phyloP scores from a whole-genome alignment of 2,329 filamentous ascomycete species.

The Rutstroemia sp. region DNA sequence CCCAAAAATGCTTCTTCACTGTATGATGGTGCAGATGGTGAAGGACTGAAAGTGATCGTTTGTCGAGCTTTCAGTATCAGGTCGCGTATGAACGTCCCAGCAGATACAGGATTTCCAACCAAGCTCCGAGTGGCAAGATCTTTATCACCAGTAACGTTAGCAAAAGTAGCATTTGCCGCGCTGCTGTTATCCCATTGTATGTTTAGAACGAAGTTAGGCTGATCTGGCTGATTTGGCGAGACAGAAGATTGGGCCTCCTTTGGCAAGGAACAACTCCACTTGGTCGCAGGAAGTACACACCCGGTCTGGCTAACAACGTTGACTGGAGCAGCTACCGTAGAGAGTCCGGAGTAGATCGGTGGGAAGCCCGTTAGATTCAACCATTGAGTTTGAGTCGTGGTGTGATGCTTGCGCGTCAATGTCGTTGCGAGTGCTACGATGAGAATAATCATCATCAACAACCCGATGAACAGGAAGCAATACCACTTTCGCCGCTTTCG shows the following conservation, averaged over 20 bases:
- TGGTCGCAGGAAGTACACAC: constrained; percentile 63
- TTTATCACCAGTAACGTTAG: constrained; percentile 25
- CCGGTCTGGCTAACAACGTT: constrained; percentile 55
- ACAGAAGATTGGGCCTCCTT: constrained; percentile 65
- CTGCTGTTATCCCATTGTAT: constrained; percentile 65
- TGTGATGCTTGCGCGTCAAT: constrained; percentile 37
- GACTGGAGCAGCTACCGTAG: constrained; percentile 69
- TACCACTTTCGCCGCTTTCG: constrained; percentile 56
- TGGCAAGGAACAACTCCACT: constrained; percentile 84
- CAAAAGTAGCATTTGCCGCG: constrained; percentile 36
- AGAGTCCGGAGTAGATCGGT: constrained; percentile 75
- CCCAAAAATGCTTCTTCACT: constrained; percentile 76
- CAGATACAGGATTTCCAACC: constrained; percentile 28
- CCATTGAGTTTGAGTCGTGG: constrained; percentile 47
- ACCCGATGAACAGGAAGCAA: constrained; percentile 40
- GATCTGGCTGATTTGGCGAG: constrained; percentile 54
- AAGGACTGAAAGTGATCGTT: constrained; percentile 35
- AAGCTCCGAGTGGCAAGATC: constrained; percentile 19
- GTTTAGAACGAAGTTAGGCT: constrained; percentile 74
- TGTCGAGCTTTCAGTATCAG: constrained; percentile 27
- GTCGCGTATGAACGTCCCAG: constrained; percentile 26
- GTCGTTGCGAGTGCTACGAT: constrained; percentile 51
- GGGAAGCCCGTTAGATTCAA: constrained; percentile 82
- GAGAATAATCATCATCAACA: constrained; percentile 50
- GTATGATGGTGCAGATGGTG: constrained; percentile 37